A percentile compares a stretch with the other conserved stretches of the same genome.
These are phyloP conservation scores for Amphichorda felina DNA, from an alignment of 2,329 filamentous ascomycete genomes.

Conservation along the genomic window DNA sequence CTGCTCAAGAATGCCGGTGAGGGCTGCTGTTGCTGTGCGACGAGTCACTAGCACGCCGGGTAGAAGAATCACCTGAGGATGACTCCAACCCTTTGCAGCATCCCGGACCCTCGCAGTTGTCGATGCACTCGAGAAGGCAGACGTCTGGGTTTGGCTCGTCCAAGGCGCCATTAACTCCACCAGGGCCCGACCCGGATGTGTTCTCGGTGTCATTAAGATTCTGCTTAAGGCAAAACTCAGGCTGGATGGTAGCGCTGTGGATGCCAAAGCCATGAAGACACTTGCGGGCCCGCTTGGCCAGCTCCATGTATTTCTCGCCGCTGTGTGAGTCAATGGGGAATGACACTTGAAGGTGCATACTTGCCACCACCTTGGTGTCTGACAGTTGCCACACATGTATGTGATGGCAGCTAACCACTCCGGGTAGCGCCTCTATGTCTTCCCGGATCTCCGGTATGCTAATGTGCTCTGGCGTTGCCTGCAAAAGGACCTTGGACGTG, in stretches of 20 bases:
- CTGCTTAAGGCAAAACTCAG: constrained; percentile 61
- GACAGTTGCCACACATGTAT: constrained; percentile 97
- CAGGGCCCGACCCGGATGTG: constrained; percentile 5
- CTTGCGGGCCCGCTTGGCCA: constrained; percentile 69
- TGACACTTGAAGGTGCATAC: constrained; percentile 82
- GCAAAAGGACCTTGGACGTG: constrained; percentile 78
- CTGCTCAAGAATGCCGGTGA: constrained; percentile 17
- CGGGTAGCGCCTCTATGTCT: constrained; percentile 76
- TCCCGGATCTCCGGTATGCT: constrained; percentile 82
- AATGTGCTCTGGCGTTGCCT: constrained; percentile 84
- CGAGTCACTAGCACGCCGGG: constrained; percentile 7
- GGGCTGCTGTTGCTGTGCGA: constrained; percentile 14
- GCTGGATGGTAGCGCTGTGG: constrained; percentile 94
- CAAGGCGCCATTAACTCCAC: constrained; percentile 9
- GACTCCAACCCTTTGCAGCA: constrained; percentile 17
- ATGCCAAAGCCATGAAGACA: constrained; percentile 95
- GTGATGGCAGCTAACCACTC: constrained; percentile 86
- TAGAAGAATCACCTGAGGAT: constrained; percentile 21
- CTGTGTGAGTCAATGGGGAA: constrained; percentile 81
- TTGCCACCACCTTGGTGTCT: constrained; percentile 87
- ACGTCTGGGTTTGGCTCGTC: constrained; percentile 16
- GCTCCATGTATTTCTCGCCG: constrained; percentile 74
- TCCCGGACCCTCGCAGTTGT: constrained; percentile 21
- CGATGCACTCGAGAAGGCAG: constrained; percentile 36
- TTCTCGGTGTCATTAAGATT: constrained; percentile 27